These are phyloP conservation scores for Ogataea pilisensis DNA, from an alignment of 805 yeast genomes.

Conservation along the genomic window DNA sequence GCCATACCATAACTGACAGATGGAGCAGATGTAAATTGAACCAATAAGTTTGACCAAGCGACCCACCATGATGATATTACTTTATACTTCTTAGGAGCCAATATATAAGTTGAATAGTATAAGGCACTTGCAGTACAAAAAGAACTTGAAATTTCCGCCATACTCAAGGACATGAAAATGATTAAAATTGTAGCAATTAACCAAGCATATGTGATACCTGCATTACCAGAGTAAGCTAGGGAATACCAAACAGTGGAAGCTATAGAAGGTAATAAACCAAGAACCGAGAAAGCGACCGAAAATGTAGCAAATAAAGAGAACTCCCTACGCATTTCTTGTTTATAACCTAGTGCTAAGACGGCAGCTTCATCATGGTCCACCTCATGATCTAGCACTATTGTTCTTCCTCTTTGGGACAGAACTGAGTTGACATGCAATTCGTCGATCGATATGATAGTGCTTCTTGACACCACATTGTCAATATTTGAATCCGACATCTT, in stretches of 20 bases:
- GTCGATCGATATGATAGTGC: conserved; percentile 28
- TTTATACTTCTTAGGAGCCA: conserved; percentile 51
- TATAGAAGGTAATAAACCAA: conserved; percentile 61
- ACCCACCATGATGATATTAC: conserved; percentile 57
- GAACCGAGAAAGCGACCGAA: conserved; percentile 60
- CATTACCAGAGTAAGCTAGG: conserved; percentile 55
- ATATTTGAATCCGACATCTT: background rate
- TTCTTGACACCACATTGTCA: conserved; percentile 11
- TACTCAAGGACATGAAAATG: conserved; percentile 50
- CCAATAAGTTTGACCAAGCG: conserved; percentile 61
- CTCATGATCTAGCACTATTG: conserved; percentile 40
- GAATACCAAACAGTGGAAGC: conserved; percentile 59
- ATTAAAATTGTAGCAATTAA: conserved; percentile 52
- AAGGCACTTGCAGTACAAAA: conserved; percentile 66
- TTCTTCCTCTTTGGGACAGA: conserved; percentile 19
- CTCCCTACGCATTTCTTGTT: conserved; percentile 60
- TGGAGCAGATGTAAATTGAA: conserved; percentile 59
- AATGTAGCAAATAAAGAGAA: conserved; percentile 53
- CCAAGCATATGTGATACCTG: conserved; percentile 61
- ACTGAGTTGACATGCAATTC: conserved; percentile 25
- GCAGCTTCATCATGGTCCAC: conserved; percentile 47
- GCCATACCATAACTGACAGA: conserved; percentile 59
- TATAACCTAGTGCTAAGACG: conserved; percentile 54
- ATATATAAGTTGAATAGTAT: conserved; percentile 60
- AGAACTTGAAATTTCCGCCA: conserved; percentile 62